phyloP scores from a whole-genome alignment of 768 basidiomycete species.

The Postia placenta region DNA sequence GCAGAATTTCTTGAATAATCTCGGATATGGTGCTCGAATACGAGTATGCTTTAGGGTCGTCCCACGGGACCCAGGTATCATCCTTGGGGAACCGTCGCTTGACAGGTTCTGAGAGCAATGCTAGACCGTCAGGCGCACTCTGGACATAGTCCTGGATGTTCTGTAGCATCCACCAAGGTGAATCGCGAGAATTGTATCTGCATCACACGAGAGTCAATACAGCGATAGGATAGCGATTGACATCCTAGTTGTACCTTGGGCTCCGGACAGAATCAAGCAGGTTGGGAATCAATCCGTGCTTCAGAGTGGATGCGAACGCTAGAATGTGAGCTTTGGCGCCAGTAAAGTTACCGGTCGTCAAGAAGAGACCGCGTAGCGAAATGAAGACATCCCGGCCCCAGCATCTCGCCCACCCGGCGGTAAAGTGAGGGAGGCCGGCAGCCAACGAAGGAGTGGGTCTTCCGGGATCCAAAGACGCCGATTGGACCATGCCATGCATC shows the following conservation, averaged over 20 bases:
- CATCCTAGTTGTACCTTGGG: conserved; percentile 56
- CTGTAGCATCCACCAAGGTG: conserved; percentile 99
- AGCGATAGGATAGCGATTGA: no score
- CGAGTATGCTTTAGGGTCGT: conserved; percentile 78
- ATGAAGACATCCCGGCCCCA: conserved; percentile 98
- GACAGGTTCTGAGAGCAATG: conserved; percentile 74
- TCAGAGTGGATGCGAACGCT: conserved; percentile 87
- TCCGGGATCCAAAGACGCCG: conserved; percentile 80
- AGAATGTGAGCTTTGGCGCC: conserved; percentile 88
- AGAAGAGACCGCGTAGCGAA: conserved; percentile 86
- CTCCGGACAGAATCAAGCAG: conserved; percentile 82
- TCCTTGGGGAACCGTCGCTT: conserved; percentile 93
- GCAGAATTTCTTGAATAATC: conserved; percentile 92
- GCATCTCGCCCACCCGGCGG: conserved; percentile 88
- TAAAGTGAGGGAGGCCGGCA: conserved; percentile 93
- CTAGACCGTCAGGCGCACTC: conserved; percentile 78
- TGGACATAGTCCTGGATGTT: conserved; percentile 92
- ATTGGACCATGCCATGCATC: conserved; percentile 87
- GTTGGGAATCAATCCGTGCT: conserved; percentile 96
- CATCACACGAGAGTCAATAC: background rate
- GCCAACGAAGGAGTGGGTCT: conserved; percentile 76
- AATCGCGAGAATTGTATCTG: conserved; percentile 94
- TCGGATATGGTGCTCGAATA: conserved; percentile 86
- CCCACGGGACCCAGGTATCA: conserved; percentile 90
- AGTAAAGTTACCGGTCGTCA: conserved; percentile 85